Conservation (phyloP, 2,329 filamentous ascomycete genomes). For the Arthroderma sp. region DNA sequence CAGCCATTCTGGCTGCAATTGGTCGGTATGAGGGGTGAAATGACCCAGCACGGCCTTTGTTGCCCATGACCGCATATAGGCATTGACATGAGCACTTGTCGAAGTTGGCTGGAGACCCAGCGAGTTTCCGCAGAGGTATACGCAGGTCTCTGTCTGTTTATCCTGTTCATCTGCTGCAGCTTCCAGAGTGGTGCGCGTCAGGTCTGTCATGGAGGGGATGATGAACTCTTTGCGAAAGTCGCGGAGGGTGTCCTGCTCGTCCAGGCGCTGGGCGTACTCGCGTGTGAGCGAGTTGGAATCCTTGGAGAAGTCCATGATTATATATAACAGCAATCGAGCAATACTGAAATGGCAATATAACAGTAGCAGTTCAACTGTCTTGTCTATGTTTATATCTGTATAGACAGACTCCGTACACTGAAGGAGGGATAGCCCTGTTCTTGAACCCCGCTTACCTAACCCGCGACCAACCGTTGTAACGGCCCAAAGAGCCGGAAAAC, state of each 20-base stretch:
- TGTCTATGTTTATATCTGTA: too few relatives aligned
- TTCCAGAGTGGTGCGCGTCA: slow-evolving; percentile 51
- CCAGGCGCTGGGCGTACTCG: slow-evolving; percentile 40
- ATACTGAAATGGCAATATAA: not conserved
- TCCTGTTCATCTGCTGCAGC: slow-evolving; percentile 20
- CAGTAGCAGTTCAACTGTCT: too few relatives aligned
- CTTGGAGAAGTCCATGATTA: slow-evolving; percentile 4
- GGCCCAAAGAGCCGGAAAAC: too few relatives aligned
- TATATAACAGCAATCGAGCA: not conserved
- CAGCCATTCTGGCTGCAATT: slow-evolving; percentile 59
- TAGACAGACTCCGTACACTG: too few relatives aligned
- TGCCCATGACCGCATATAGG: slow-evolving; percentile 72
- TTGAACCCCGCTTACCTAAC: too few relatives aligned
- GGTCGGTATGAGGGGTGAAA: slow-evolving; percentile 57
- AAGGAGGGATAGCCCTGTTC: too few relatives aligned
- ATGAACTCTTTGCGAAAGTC: slow-evolving; percentile 59
- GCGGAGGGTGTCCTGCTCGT: slow-evolving; percentile 49
- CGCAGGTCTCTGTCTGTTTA: slow-evolving; percentile 34
- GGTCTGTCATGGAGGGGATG: slow-evolving; percentile 60
- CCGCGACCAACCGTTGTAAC: too few relatives aligned
- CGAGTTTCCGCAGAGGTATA: slow-evolving; percentile 86
- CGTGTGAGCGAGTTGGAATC: slow-evolving; percentile 19
- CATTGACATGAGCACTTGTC: slow-evolving; percentile 52
- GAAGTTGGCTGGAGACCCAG: slow-evolving; percentile 69
- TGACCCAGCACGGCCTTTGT: slow-evolving; percentile 76